Evolutionary conservation across 208 protist species (phyloP).

Genomic region (Acanthamoeba castellanii): DNA sequence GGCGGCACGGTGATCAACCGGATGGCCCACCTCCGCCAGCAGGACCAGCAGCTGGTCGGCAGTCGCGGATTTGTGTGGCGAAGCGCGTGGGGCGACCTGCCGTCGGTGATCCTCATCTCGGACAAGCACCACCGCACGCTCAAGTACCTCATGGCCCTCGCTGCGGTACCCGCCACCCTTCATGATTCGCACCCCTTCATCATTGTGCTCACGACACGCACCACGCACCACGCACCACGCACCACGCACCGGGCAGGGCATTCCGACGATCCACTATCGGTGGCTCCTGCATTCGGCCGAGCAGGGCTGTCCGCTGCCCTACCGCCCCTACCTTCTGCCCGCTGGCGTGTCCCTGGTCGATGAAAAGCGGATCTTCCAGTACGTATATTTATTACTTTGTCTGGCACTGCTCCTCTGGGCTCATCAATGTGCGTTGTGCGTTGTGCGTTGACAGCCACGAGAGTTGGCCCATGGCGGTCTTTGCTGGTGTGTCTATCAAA

Average conservation of each 20-base stretch:
- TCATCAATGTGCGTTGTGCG: not conserved
- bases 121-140: conserved; percentile 69
- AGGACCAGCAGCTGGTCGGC: not conserved
- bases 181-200: too few relatives aligned
- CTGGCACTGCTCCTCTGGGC: too few relatives aligned
- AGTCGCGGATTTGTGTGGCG: conserved; percentile 8
- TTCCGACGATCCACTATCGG: conserved; percentile 64
- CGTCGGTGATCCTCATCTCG: conserved; percentile 32
- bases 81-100: conserved; percentile 52
- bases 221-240: not conserved
- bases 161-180: not conserved
- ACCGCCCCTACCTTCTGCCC: conserved; percentile 53
- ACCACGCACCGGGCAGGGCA: not conserved
- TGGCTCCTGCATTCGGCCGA: conserved; percentile 65
- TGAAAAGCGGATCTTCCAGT: conserved; percentile 55
- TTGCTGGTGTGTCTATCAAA: not conserved
- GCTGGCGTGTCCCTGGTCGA: conserved; percentile 36
- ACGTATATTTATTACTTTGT: not conserved
- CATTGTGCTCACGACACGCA: too few relatives aligned
- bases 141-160: conserved; percentile 43
- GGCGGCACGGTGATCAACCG: conserved; percentile 33
- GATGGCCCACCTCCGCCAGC: not conserved
- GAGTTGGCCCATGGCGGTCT: conserved; percentile 35
- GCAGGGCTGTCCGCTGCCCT: conserved; percentile 57
- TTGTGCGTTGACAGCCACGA: not conserved